Base-by-base conservation (phyloP, 2,329 filamentous ascomycete genomes). In the Penicillium decumbens region DNA sequence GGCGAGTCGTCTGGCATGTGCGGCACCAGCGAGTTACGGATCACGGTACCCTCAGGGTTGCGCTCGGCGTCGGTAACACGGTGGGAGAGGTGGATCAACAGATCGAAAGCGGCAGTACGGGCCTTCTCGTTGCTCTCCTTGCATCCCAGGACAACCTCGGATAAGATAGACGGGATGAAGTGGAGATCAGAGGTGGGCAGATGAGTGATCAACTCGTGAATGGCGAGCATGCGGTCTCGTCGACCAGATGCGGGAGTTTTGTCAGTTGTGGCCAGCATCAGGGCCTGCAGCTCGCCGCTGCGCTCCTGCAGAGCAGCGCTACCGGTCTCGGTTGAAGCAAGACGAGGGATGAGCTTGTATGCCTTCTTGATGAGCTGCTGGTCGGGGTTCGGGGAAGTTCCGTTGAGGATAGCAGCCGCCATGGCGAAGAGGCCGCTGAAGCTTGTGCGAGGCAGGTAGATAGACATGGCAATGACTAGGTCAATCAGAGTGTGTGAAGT, bases 41-140 rank as follows among this genome's bases (percentile, higher is more conserved):
- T 93, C 43, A 95, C 89, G 24, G 79, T 77, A 32, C 84, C 84
- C 3, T 69, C 47, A 1, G 73, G 72, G 53, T 75, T 75, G 28
- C 63, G 66, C 46, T 74, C 70, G 1, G 88, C 83, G 52, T 84
- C 78, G 18, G 82, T 81, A 77, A 96, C 90, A 60, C 85, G 87
- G 66, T 89, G 82, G 13, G 89, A 91, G 81, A 97, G 91, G 39
- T 87, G 79, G 20, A 98, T 87, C 10, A 98, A 80, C 13, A 97
- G 78, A 43, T 95, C 89, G 66, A 96, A 98, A 0, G 93, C 92
- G 2, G 86, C 84, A 45, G 88, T 90, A 55, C 93, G 81, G 0
- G 93, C 91, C 65, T 90, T 90, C 71, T 98, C 93, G 65, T 98
- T 98, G 65, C 93, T 89, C 74, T 98, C 93, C 71, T 98, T 98